phyloP scores from a whole-genome alignment of 805 yeast genomes.

The Candida arabinofermentans region DNA sequence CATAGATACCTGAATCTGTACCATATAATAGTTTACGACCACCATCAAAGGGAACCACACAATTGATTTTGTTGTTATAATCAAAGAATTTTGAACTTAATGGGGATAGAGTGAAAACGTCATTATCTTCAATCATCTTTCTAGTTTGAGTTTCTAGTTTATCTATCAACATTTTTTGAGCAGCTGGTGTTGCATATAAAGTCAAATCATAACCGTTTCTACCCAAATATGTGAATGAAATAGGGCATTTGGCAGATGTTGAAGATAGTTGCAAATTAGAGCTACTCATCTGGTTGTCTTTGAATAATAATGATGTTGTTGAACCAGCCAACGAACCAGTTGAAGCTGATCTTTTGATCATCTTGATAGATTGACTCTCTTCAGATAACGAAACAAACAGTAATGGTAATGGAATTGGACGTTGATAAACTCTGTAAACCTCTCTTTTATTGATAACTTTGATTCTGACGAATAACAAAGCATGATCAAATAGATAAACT shows the following conservation, averaged over 20 bases:
- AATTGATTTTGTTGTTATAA: conserved; percentile 71
- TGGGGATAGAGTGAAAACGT: conserved; percentile 74
- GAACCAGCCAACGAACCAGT: conserved; percentile 30
- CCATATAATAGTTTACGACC: conserved; percentile 89
- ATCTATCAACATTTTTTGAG: conserved; percentile 76
- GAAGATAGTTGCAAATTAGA: conserved; percentile 21
- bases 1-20: conserved; percentile 86
- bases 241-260: conserved; percentile 37
- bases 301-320: conserved; percentile 24
- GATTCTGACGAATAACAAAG: conserved; percentile 76
- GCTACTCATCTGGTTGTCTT: conserved; percentile 14
- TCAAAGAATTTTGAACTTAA: conserved; percentile 74
- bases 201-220: conserved; percentile 51
- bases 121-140: conserved; percentile 64
- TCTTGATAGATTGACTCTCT: conserved; percentile 64
- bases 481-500: conserved; percentile 84
- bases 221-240: conserved; percentile 51
- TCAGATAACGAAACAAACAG: conserved; percentile 72
- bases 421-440: conserved; percentile 83
- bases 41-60: conserved; percentile 92
- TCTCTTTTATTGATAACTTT: conserved; percentile 88
- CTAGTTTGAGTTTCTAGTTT: conserved; percentile 78
- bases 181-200: conserved; percentile 51
- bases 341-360: conserved; percentile 38
- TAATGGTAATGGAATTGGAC: conserved; percentile 80